Percentiles rank a stretch among this genome's conserved stretches.
These are phyloP conservation scores for Monosporascus sp. DNA, from an alignment of 2,329 filamentous ascomycete genomes.

Conservation along the genomic window DNA sequence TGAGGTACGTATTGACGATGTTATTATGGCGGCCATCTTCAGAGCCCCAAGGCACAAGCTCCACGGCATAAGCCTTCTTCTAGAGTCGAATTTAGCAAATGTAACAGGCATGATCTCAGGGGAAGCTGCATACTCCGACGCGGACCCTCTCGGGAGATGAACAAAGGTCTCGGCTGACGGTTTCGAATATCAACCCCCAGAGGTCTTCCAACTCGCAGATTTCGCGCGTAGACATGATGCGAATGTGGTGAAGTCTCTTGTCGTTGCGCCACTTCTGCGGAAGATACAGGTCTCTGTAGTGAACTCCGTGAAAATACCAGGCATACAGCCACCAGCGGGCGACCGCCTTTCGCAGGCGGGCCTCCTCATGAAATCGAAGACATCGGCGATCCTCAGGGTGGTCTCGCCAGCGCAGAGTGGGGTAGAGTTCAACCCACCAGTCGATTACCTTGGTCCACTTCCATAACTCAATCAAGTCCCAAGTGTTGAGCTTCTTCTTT, in stretches of 20 bases:
- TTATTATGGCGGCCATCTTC: constrained; percentile 21
- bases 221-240: constrained; percentile 21
- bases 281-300: constrained; percentile 19
- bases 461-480: constrained; percentile 25
- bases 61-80: constrained; percentile 10
- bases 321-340: constrained; percentile 52
- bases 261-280: constrained; percentile 18
- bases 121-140: constrained; percentile 13
- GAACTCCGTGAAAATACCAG: constrained; percentile 44
- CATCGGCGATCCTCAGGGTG: constrained; percentile 38
- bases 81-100: constrained; percentile 8
- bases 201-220: constrained; percentile 22
- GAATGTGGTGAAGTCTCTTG: constrained; percentile 20
- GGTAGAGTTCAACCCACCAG: constrained; percentile 34
- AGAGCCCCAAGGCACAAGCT: constrained; percentile 22
- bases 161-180: constrained; percentile 23
- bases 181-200: constrained; percentile 15
- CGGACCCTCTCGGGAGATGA: constrained; percentile 19
- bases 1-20: constrained; percentile 35
- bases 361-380: constrained; percentile 35
- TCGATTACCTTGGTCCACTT: constrained; percentile 27
- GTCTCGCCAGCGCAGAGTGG: constrained; percentile 40
- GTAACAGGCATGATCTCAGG: background rate
- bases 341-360: constrained; percentile 44
- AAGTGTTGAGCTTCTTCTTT: constrained; percentile 15